phyloP scores from a whole-genome alignment of 257 asterid species.

The Linaria vulgaris region DNA sequence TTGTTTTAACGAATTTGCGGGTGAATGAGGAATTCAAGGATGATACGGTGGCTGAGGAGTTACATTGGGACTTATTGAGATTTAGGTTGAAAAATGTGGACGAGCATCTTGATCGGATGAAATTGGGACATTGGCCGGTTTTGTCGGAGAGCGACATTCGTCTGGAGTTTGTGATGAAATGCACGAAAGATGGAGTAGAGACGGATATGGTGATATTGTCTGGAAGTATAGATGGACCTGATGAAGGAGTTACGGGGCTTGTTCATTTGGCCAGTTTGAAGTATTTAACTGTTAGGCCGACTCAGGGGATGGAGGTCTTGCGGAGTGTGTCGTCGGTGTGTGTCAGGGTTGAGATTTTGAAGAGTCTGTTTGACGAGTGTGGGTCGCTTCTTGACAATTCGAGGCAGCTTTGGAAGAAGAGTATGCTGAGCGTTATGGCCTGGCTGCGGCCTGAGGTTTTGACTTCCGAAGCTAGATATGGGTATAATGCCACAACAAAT shows the following conservation, averaged over 20 bases:
- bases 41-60: conserved; percentile 47
- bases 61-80: conserved; percentile 53
- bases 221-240: conserved; percentile 82
- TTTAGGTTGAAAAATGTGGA: conserved; percentile 58
- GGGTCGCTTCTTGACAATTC: conserved; percentile 72
- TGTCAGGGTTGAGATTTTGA: conserved; percentile 72
- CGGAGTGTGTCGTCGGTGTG: conserved; percentile 46
- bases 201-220: conserved; percentile 50
- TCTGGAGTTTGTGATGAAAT: conserved; percentile 57
- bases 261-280: conserved; percentile 84
- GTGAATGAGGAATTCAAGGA: conserved; percentile 50
- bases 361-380: conserved; percentile 59
- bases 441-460: conserved; percentile 93
- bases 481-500: conserved; percentile 34
- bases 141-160: conserved; percentile 45
- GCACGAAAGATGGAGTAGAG: conserved; percentile 40
- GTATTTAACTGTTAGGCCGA: conserved; percentile 69
- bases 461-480: conserved; percentile 90
- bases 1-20: conserved; percentile 60
- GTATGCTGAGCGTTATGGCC: conserved; percentile 81
- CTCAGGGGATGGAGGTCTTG: conserved; percentile 35
- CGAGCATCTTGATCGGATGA: conserved; percentile 65
- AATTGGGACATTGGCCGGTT: conserved; percentile 95
- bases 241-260: conserved; percentile 77
- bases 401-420: conserved; percentile 85